A percentile compares a stretch with the other conserved stretches of the same genome.
Evolutionary conservation across 257 asterid species (phyloP).

Genomic region (Solanum medicagineum): DNA sequence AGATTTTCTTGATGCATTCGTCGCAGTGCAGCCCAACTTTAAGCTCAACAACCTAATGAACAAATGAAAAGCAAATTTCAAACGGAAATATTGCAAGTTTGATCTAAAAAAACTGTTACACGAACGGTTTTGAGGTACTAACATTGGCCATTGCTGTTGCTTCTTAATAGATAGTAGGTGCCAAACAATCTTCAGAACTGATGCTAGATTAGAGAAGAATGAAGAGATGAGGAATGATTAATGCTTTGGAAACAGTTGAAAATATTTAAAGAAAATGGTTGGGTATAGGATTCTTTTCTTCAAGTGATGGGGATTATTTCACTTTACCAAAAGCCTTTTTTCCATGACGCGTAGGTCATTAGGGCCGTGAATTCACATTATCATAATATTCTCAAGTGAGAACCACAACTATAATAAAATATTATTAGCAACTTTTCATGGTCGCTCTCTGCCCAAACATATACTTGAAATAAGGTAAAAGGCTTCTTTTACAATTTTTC

Average conservation of each 20-base stretch:
- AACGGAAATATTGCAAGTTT: background rate
- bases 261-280: slow-evolving; percentile 7
- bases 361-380: background rate
- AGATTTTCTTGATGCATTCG: slow-evolving; percentile 80
- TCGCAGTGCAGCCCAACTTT: slow-evolving; percentile 85
- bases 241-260: background rate
- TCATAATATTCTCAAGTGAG: background rate
- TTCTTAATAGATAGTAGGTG: background rate
- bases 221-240: slow-evolving; percentile 1
- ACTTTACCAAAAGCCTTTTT: slow-evolving; percentile 40
- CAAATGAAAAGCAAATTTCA: background rate
- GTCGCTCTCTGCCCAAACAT: no score
- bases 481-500: no score
- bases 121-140: slow-evolving; percentile 12
- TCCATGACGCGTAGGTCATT: slow-evolving; percentile 13
- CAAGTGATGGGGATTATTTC: slow-evolving; percentile 11
- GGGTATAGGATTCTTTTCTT: slow-evolving; percentile 40
- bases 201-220: background rate
- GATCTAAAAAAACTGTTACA: background rate
- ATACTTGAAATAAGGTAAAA: no score
- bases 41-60: slow-evolving; percentile 60
- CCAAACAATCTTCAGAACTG: background rate
- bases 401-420: background rate
- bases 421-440: no score
- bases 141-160: slow-evolving; percentile 42